These are phyloP conservation scores for Triticum urartu DNA, from an alignment of 176 grass and related monocot species.

Conservation along the genomic window DNA sequence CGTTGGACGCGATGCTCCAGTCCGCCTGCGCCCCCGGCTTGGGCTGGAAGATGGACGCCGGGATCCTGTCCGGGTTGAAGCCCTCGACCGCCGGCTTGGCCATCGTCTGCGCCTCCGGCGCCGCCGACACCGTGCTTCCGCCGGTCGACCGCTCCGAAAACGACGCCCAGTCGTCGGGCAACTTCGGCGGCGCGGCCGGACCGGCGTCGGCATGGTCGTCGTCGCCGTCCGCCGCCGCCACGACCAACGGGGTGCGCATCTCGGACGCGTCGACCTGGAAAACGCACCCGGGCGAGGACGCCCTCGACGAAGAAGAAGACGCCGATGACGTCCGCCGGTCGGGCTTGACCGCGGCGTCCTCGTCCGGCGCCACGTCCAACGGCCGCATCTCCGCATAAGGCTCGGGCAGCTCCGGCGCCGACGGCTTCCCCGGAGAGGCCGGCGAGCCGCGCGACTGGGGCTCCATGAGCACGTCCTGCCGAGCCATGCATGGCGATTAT, in stretches of 20 bases:
- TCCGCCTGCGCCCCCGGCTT: slow-evolving; percentile 51
- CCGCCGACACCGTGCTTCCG: neutral
- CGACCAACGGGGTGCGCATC: neutral
- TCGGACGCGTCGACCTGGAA: slow-evolving; percentile 33
- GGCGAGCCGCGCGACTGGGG: slow-evolving; percentile 34
- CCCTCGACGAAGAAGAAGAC: slow-evolving; percentile 17
- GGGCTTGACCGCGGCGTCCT: neutral
- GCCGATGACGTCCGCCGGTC: slow-evolving; percentile 23
- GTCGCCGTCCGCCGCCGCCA: neutral
- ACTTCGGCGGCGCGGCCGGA: neutral
- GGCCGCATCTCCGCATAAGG: neutral
- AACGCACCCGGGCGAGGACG: neutral
- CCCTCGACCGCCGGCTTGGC: neutral
- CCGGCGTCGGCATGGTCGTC: neutral
- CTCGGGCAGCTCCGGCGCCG: neutral
- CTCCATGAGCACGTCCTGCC: slow-evolving; percentile 45
- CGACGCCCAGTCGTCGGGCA: slow-evolving; percentile 18
- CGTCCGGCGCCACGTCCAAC: neutral
- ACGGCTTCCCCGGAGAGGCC: neutral
- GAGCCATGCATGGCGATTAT: neutral
- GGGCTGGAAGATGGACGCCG: slow-evolving; percentile 55
- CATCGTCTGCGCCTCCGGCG: slow-evolving; percentile 39
- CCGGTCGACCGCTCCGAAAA: slow-evolving; percentile 11
- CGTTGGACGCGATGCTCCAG: slow-evolving; percentile 71
- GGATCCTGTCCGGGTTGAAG: slow-evolving; percentile 66